Evolutionary conservation across 176 grass and related monocot genomes (phyloP).

Genomic region (Zizania latifolia): DNA sequence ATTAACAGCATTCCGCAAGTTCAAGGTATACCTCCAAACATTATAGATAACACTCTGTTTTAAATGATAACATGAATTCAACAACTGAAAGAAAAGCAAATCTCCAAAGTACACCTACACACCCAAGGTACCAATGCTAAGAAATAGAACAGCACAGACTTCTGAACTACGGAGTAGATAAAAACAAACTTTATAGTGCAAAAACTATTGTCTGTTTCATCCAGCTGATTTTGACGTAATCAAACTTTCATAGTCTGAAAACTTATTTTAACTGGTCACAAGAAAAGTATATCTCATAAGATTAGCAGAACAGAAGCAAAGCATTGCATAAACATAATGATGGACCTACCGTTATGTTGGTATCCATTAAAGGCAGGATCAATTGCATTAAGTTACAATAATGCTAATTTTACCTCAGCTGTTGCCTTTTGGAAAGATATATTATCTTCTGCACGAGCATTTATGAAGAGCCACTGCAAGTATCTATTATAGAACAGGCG

Average conservation of each 20-base stretch:
- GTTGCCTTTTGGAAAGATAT: conserved; percentile 56
- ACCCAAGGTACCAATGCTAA: conserved; percentile 12
- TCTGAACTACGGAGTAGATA: too few relatives aligned
- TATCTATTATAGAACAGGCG: conserved; percentile 57
- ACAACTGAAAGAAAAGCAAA: conserved; percentile 5
- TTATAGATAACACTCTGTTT: conserved; percentile 63
- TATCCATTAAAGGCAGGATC: background rate
- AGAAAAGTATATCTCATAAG: background rate
- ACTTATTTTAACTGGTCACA: background rate
- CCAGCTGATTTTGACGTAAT: background rate
- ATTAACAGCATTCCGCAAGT: conserved; percentile 57
- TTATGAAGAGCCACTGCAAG: conserved; percentile 76
- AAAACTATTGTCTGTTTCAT: background rate
- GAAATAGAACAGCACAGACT: background rate
- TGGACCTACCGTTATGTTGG: background rate
- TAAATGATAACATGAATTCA: conserved; percentile 26
- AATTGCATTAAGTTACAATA: too few relatives aligned
- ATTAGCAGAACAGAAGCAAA: background rate
- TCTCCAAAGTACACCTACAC: background rate
- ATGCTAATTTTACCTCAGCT: conserved; percentile 54
- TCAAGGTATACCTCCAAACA: conserved; percentile 53
- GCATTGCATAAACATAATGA: background rate
- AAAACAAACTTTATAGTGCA: background rate
- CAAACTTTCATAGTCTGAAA: background rate
- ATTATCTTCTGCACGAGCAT: conserved; percentile 43